Base-by-base conservation (phyloP, 345 rosid genomes). In the Mangifera indica region DNA sequence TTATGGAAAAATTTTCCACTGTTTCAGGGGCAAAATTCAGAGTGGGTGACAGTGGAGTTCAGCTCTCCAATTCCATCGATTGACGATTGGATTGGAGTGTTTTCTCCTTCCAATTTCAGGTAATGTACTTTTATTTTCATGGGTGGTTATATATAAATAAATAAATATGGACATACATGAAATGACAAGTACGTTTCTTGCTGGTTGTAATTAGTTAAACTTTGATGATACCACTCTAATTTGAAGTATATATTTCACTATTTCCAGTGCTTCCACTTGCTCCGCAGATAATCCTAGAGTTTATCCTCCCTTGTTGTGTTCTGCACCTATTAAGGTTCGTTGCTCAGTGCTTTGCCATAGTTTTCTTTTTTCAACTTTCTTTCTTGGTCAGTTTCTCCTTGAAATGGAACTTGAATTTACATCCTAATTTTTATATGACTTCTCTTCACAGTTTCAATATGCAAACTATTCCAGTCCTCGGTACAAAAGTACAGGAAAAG, bases 1-100 rank as follows among this genome's bases (percentile, higher is more conserved):
- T 64, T 45, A 64, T 45, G 34, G 14, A 17, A 59, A 45, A 1
- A 10, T 10, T 22, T 17, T 18, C 17, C 21, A 18, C 71, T 57
- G 42, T 58, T 48, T 65, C 70, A 88, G 96, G 93, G 91, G 63
- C 82, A 78, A 74, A 87, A 80, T 75, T 70, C 87, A 7, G 91
- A 87, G 56, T 77, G 84, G 82, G 84, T 87, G 48, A 78, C 76
- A 26, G 82, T 91, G 51, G 80, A 84, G 54, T 89, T 71, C 69
- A 62, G 61, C 61, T 84, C 82, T 69, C 82, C 83, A 3, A 79
- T 76, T 56, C 91, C 97, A 52, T 83, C 88, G 14, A 62, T 68
- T 80, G 88, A 84, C 82, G 91, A 91, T 71, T 87, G 97, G 92
- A 85, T 91, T 75, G 96, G 87, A 58, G 91, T 90, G 34, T 88